Evolutionary conservation across 331 rosid species (phyloP), one percentile per base, ranked within the genome.

Genomic region (Prunus yedoensis): DNA sequence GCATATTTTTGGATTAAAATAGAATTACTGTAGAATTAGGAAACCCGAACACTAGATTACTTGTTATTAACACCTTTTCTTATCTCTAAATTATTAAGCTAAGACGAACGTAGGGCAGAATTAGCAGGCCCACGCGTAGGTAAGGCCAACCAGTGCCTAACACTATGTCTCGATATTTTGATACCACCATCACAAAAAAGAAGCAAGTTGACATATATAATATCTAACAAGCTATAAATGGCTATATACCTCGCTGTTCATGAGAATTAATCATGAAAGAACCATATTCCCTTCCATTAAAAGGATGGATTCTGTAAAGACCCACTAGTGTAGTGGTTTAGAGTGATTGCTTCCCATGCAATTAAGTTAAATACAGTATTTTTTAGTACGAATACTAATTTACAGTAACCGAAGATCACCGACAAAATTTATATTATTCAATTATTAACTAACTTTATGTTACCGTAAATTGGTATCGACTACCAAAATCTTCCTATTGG

Each of bases 271-370:
- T 51, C 16, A 68, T 74, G 56, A 51, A 46, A 38, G 90, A 87
- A 83, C 80, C 90, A 15, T 52, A 79, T 87, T 87, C 90, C 69
- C 73, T 74, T 61, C 8, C 83, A 75, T 66, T 70, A 60, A 86
- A 38, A 15, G 85, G 79, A 47, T 78, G 85, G 83, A 69, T 63
- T 82, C 56, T 32, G 8, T 0, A 32, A 30, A 5, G 8, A 32
- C 6, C 7, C 1, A 32, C 7, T 32, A 32, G 1, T 5, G 7
- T 32, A 32, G 7, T 32, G 1, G 1, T 4, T 32, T 32, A 0
- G 38, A 32, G 0, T 32, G 0, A 32, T 32, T 32, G 38, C 0
- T 32, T 1, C 0, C 0, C 7, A 32, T 32, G 6, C 25, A 23
- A 23, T 23, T 1, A 32, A 32, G 1, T 32, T 32, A 4, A 32